phyloP scores from a whole-genome alignment of 164 flowering plant species.

The Piper longum region DNA sequence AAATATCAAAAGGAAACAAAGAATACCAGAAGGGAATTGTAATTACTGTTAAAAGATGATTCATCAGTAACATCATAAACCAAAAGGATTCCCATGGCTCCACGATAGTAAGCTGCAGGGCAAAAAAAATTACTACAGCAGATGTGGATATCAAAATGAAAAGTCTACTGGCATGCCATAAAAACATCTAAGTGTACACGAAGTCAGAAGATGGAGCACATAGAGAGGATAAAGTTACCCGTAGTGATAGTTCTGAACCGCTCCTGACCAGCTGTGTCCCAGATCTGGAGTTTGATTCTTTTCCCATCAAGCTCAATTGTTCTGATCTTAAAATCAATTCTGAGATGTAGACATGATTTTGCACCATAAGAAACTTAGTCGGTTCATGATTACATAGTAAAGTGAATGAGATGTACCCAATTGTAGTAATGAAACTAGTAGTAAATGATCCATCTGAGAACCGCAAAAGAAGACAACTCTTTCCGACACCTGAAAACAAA shows the following conservation, averaged over 20 bases:
- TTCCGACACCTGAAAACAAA: slow-evolving; percentile 59
- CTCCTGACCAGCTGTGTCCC: slow-evolving; percentile 97
- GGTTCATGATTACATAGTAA: not conserved
- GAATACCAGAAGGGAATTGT: slow-evolving; percentile 2
- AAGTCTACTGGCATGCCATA: not conserved
- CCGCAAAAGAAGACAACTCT: slow-evolving; percentile 87
- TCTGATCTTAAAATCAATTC: slow-evolving; percentile 83
- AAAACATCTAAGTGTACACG: not conserved
- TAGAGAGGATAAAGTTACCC: slow-evolving; percentile 19
- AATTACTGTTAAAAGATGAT: slow-evolving; percentile 75
- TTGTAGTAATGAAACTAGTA: slow-evolving; percentile 82
- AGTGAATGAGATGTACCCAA: slow-evolving; percentile 34
- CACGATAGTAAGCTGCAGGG: slow-evolving; percentile 77
- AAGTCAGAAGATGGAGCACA: not conserved
- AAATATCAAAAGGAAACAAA: not conserved
- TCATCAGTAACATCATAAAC: slow-evolving; percentile 85
- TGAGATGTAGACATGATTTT: slow-evolving; percentile 7
- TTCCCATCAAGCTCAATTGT: slow-evolving; percentile 81
- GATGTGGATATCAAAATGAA: not conserved
- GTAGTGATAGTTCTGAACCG: slow-evolving; percentile 81
- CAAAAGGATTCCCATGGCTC: slow-evolving; percentile 88
- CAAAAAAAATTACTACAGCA: not conserved
- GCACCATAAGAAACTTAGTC: not conserved
- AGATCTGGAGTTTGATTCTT: slow-evolving; percentile 75
- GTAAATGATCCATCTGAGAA: slow-evolving; percentile 90